Evolutionary conservation across 140 eudicot species (phyloP).

Genomic region (Bidens hawaiensis): DNA sequence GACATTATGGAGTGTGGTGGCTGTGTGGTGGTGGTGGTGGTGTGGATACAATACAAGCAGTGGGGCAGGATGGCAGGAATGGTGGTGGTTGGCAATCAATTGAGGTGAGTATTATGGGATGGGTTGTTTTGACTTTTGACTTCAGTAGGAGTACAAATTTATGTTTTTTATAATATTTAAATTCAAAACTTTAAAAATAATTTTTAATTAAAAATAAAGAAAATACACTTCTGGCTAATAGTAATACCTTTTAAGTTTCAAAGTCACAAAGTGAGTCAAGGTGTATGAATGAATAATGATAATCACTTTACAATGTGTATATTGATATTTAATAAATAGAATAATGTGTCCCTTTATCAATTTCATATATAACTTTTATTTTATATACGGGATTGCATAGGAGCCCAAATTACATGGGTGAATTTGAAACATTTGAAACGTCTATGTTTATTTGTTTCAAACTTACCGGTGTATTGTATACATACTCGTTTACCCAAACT

Average conservation of each 20-base stretch:
- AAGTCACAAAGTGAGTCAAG: neutral
- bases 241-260: too few relatives aligned
- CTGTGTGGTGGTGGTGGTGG: neutral
- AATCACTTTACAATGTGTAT: neutral
- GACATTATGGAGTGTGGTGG: neutral
- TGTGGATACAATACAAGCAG: neutral
- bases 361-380: too few relatives aligned
- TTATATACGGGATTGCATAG: too few relatives aligned
- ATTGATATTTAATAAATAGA: too few relatives aligned
- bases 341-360: too few relatives aligned
- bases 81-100: neutral
- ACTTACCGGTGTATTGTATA: too few relatives aligned
- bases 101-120: neutral
- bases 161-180: neutral
- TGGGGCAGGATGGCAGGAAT: neutral
- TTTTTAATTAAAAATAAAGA: neutral
- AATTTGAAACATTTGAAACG: too few relatives aligned
- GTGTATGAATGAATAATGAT: neutral
- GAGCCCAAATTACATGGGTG: too few relatives aligned
- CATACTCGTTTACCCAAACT: too few relatives aligned
- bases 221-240: neutral
- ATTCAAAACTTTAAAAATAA: neutral
- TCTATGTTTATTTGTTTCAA: too few relatives aligned
- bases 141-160: neutral
- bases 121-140: constrained; percentile 8